Conservation (phyloP, 345 rosid genomes). For the Dipteronia dyeriana region DNA sequence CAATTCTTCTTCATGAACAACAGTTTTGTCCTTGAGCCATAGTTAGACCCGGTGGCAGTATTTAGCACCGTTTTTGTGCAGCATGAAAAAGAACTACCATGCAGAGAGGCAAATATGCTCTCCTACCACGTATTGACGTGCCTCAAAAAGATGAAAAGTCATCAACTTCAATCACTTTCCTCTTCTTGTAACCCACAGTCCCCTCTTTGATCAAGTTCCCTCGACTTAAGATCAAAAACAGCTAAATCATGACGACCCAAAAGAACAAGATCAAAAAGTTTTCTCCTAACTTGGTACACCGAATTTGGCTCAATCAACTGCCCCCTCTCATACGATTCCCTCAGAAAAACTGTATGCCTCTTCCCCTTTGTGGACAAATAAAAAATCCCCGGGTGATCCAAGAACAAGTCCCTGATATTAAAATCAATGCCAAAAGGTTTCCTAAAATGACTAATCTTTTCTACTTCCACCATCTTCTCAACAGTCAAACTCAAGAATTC, state of each 20-base stretch:
- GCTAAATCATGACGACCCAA: conserved; percentile 58
- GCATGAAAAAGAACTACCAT: neutral
- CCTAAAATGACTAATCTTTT: conserved; percentile 91
- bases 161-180: neutral
- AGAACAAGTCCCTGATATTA: conserved; percentile 81
- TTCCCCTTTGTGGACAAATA: conserved; percentile 84
- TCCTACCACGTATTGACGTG: neutral
- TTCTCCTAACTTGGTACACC: conserved; percentile 66
- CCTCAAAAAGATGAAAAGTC: neutral
- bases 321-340: conserved; percentile 88
- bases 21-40: neutral
- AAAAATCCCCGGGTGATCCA: conserved; percentile 91
- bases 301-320: conserved; percentile 64
- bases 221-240: conserved; percentile 28
- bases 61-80: neutral
- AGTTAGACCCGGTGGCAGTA: neutral
- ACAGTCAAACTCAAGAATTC: conserved; percentile 84
- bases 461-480: conserved; percentile 92
- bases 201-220: conserved; percentile 9
- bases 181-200: conserved; percentile 31
- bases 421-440: conserved; percentile 77
- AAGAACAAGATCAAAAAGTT: conserved; percentile 80
- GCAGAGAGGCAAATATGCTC: neutral
- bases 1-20: neutral
- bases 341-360: conserved; percentile 76